Percentiles rank a stretch among this genome's conserved stretches.
Evolutionary conservation across 2,329 filamentous ascomycete species (phyloP).

Genomic region (Colletotrichum cuscutae): DNA sequence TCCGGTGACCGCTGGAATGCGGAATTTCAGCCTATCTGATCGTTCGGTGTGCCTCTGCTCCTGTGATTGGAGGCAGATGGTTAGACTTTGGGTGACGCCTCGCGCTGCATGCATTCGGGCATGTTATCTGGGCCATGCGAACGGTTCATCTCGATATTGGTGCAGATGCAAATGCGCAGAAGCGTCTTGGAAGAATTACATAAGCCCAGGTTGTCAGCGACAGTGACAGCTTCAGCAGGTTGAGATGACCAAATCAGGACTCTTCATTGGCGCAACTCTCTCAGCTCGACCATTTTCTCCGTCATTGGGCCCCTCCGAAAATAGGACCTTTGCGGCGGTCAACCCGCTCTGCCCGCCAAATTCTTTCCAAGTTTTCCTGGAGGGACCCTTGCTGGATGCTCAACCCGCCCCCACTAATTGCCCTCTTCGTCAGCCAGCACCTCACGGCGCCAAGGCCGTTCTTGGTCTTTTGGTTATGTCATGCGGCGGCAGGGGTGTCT

Average conservation of each 20-base stretch:
- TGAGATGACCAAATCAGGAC: constrained; percentile 19
- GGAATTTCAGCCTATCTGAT: not conserved
- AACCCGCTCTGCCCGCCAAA: constrained; percentile 1
- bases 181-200: not conserved
- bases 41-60: not conserved
- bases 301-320: not conserved
- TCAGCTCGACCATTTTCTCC: not conserved
- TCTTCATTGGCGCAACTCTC: constrained; percentile 17
- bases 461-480: constrained; percentile 26
- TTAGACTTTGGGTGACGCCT: constrained; percentile 15
- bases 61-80: not conserved
- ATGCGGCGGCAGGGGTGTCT: constrained; percentile 26
- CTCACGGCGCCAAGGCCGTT: constrained; percentile 8
- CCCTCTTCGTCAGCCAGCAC: not conserved
- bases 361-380: constrained; percentile 25
- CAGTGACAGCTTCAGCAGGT: not conserved
- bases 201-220: not conserved
- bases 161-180: not conserved
- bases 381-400: not conserved
- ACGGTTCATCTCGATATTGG: constrained; percentile 26
- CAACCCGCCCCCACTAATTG: constrained; percentile 10
- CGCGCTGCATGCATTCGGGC: constrained; percentile 14
- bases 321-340: constrained; percentile 5
- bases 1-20: constrained; percentile 13
- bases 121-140: constrained; percentile 2